phyloP scores from a whole-genome alignment of 2,329 filamentous ascomycete genomes.

The Leptodontidium sp. region DNA sequence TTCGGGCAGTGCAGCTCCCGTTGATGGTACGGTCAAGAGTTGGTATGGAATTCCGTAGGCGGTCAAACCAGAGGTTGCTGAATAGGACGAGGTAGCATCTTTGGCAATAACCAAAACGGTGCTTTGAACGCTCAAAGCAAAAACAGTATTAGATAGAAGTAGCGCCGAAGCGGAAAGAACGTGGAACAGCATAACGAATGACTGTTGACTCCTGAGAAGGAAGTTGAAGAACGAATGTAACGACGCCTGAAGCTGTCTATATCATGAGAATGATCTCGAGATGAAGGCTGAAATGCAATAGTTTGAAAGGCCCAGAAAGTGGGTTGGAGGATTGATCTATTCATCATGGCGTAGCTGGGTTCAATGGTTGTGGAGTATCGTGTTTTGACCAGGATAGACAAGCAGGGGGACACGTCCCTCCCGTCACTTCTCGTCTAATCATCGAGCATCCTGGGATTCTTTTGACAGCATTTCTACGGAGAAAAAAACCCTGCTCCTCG shows the following conservation, averaged over 20 bases:
- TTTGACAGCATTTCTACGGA: neutral
- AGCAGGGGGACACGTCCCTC: neutral
- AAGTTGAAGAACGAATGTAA: slow-evolving; percentile 11
- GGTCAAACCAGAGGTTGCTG: slow-evolving; percentile 61
- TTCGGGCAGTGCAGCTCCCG: slow-evolving; percentile 57
- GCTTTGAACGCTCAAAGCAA: slow-evolving; percentile 39
- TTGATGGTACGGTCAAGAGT: slow-evolving; percentile 59
- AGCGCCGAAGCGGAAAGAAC: slow-evolving; percentile 22
- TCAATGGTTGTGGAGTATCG: neutral
- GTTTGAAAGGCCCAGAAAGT: slow-evolving; percentile 6
- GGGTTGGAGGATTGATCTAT: slow-evolving; percentile 13
- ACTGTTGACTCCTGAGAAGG: slow-evolving; percentile 17
- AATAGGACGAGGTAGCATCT: slow-evolving; percentile 56
- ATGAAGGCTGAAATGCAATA: slow-evolving; percentile 11
- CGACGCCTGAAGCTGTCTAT: slow-evolving; percentile 9
- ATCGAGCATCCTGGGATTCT: neutral
- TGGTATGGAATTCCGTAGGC: slow-evolving; percentile 68
- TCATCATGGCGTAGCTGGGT: slow-evolving; percentile 8
- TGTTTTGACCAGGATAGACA: slow-evolving; percentile 4
- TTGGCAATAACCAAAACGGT: slow-evolving; percentile 64
- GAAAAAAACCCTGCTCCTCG: neutral
- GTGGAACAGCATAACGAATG: slow-evolving; percentile 23
- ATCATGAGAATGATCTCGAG: slow-evolving; percentile 1
- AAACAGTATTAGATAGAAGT: slow-evolving; percentile 11
- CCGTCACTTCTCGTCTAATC: slow-evolving; percentile 1